These are phyloP conservation scores for Pichia sp. DNA, from an alignment of 1,139 yeast genomes.

Conservation along the genomic window DNA sequence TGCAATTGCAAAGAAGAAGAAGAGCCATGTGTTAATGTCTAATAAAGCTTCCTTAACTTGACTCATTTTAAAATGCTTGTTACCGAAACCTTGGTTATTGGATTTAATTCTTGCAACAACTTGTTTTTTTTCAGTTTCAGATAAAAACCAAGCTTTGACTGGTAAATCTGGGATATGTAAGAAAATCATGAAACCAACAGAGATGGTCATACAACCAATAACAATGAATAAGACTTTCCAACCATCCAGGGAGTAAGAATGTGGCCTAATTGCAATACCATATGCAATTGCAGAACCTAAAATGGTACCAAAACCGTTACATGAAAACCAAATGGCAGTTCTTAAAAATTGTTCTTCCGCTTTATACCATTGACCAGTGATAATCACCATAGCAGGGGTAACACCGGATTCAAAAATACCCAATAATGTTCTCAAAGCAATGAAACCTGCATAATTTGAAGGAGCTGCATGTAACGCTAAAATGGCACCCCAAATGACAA, in stretches of 20 bases:
- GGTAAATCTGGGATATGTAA: slow-evolving; percentile 39
- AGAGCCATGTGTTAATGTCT: slow-evolving; percentile 39
- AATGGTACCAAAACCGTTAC: slow-evolving; percentile 45
- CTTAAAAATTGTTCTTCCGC: slow-evolving; percentile 45
- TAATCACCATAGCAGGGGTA: slow-evolving; percentile 47
- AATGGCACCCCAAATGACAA: slow-evolving; percentile 44
- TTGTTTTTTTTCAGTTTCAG: slow-evolving; percentile 32
- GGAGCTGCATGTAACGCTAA: slow-evolving; percentile 39
- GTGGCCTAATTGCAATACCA: slow-evolving; percentile 33
- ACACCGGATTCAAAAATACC: slow-evolving; percentile 45
- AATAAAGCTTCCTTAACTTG: slow-evolving; percentile 41
- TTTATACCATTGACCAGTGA: slow-evolving; percentile 51
- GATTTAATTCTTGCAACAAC: slow-evolving; percentile 34
- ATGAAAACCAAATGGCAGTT: slow-evolving; percentile 44
- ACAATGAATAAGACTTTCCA: slow-evolving; percentile 46
- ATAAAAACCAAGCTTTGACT: slow-evolving; percentile 37
- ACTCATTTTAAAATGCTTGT: slow-evolving; percentile 35
- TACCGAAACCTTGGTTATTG: slow-evolving; percentile 44
- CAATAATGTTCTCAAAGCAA: slow-evolving; percentile 38
- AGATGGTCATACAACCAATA: slow-evolving; percentile 42
- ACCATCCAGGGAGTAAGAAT: slow-evolving; percentile 33
- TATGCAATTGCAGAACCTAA: slow-evolving; percentile 45
- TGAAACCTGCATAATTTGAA: slow-evolving; percentile 33
- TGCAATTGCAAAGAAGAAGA: slow-evolving; percentile 30
- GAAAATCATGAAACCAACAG: slow-evolving; percentile 38